These are phyloP conservation scores for Symbiotaphrina buchneri DNA, from an alignment of 495 filamentous ascomycete genomes.

Conservation along the genomic window DNA sequence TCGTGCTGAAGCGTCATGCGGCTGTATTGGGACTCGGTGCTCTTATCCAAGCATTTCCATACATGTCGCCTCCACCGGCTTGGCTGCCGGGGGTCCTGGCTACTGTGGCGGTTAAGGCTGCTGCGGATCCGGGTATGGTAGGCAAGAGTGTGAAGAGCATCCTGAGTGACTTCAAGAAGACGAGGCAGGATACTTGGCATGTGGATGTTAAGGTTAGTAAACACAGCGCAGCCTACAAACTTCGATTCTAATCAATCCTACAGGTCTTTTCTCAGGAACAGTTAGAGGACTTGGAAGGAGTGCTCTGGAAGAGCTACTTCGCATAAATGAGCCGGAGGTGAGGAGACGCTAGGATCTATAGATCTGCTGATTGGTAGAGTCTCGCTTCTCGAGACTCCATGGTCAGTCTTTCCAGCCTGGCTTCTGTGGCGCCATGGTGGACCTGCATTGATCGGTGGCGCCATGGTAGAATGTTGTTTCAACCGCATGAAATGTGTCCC, in stretches of 20 bases:
- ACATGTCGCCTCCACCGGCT: constrained; percentile 68
- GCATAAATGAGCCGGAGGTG: too few species aligned
- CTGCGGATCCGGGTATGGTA: constrained; percentile 75
- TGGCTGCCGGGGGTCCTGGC: constrained; percentile 94
- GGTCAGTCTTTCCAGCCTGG: too few species aligned
- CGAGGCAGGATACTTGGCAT: constrained; percentile 95
- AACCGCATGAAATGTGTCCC: too few species aligned
- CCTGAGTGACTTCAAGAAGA: constrained; percentile 97
- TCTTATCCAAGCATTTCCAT: constrained; percentile 90
- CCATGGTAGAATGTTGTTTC: too few species aligned
- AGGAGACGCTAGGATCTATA: too few species aligned
- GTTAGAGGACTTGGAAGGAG: constrained; percentile 84
- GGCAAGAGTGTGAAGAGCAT: constrained; percentile 95
- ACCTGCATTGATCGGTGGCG: too few species aligned
- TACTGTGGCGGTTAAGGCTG: constrained; percentile 61
- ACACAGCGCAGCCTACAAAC: background rate
- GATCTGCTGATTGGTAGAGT: too few species aligned
- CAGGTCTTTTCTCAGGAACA: constrained; percentile 86
- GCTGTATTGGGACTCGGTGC: constrained; percentile 84
- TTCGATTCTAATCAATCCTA: constrained; percentile 11
- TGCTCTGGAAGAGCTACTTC: constrained; percentile 99
- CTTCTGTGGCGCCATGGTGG: too few species aligned
- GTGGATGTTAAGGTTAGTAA: constrained; percentile 78
- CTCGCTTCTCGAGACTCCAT: too few species aligned
- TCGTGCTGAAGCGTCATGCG: constrained; percentile 66